Conservation (phyloP, 2,329 filamentous ascomycete species). For the Penicillium sp. region DNA sequence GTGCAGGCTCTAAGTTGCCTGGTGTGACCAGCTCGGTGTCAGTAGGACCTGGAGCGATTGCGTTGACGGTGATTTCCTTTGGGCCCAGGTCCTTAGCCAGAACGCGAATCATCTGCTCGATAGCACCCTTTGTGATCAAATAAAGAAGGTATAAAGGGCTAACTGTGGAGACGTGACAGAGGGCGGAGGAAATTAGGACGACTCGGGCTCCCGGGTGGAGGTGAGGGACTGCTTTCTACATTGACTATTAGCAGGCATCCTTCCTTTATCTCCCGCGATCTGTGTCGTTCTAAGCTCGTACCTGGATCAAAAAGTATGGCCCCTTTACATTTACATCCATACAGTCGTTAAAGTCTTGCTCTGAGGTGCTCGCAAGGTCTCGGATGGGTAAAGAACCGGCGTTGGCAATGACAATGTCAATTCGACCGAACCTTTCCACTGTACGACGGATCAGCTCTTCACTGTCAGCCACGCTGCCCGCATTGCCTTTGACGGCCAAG, state of each 20-base stretch:
- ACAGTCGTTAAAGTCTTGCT: neutral
- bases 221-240: neutral
- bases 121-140: neutral
- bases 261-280: neutral
- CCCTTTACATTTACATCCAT: neutral
- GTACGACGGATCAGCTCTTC: neutral
- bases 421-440: neutral
- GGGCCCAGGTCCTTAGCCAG: neutral
- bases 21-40: neutral
- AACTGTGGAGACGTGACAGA: neutral
- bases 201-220: neutral
- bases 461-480: neutral
- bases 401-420: neutral
- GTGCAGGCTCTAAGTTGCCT: neutral
- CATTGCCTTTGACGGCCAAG: neutral
- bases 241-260: neutral
- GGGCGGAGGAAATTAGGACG: neutral
- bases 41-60: neutral
- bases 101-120: neutral
- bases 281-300: neutral
- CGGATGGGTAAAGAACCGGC: neutral
- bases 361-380: neutral
- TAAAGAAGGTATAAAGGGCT: neutral
- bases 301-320: neutral
- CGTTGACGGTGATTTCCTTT: neutral